Base-by-base conservation (phyloP, 1,284 basidiomycete species). In the Meripilus lineatus region DNA sequence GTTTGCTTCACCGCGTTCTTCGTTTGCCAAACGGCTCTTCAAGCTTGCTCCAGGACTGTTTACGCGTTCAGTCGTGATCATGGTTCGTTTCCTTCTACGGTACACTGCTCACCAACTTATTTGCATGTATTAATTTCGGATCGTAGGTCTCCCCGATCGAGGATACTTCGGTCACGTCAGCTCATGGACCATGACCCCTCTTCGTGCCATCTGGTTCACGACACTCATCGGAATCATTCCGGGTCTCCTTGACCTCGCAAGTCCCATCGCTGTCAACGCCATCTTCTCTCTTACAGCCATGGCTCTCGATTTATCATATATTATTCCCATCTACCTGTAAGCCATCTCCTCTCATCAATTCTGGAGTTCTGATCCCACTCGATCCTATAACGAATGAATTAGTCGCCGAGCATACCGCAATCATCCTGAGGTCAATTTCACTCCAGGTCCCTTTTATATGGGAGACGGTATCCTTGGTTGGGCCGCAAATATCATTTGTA, bases 11-110 rank as follows among this genome's bases (percentile, higher is more conserved):
- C 85, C 17, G 89, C 80, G 1, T 90, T 89, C 68, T 91, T 89
- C 63, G 88, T 92, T 38, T 79, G 83, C 32, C 89, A 91, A 62
- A 79, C 81, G 3, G 73, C 86, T 20, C 72, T 92, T 3, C 93
- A 96, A 64, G 93, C 93, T 8, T 84, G 82, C 45, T 91, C 91
- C 4, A 79, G 93, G 38, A 88, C 90, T 0, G 71, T 94, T 34
- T 95, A 91, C 57, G 93, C 93, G 3, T 91, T 97, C 69, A 89
- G 85, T 58, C 86, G 91, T 46, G 91, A 93, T 58, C 77, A 78
- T 44, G 84, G 81, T 75, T 50, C 44, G 67, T 30, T 38, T 22
- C 42, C 20, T n/a, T 28, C 28, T 39, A 13, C 32, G 32, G 26
- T 30, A 30, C 11, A 32, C 26, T 32, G 15, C 11, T 32, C 15